Base-by-base conservation (phyloP, 495 filamentous ascomycete species). In the Aspergillus homomorphus region DNA sequence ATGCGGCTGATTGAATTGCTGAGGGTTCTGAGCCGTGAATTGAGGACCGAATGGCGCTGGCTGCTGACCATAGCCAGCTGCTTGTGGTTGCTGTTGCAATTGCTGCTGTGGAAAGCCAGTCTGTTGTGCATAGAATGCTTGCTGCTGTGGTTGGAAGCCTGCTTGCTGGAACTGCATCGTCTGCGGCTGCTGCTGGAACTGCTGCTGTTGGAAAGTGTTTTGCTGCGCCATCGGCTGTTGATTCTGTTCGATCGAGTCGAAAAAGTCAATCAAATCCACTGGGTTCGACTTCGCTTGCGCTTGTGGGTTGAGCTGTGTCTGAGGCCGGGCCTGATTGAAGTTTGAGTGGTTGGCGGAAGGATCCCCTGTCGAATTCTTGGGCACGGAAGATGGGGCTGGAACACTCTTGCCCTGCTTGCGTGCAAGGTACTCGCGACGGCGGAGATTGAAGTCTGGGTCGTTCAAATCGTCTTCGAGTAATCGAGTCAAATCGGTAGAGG, bases 391-490 rank as follows among this genome's bases (percentile, higher is more conserved):
- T 15, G 59, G 23, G 19, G 43, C 54, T 28, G 51, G 38, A n/a
- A 19, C 48, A 62, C 55, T 59, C 75, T 92, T 94, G 8, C 88
- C 89, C 53, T 92, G 89, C 64, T 90, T 89, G 66, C 90, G 87
- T 0, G 88, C 87, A 46, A 97, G 68, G 68, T 96, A 98, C 68
- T 98, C 93, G 65, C 90, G 83, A 60, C 95, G 81, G 63, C 97
- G 94, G 53, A 91, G 84, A 64, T 99, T 94, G 66, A 99, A 99
- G 70, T 98, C 95, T 18, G 91, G 88, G 64, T 98, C 95, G 64
- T 96, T 89, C 30, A 98, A 73, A 70, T 99, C 96, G 66, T 98
- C 95, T 66, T 97, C 93, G 14, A 99, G 80, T 48, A 95, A 91
- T 7, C 86, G 86, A 2, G 89, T 88, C 48, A 99, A 73, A 69